Evolutionary conservation across 495 filamentous ascomycete species (phyloP).

Genomic region (Neurospora terricola): DNA sequence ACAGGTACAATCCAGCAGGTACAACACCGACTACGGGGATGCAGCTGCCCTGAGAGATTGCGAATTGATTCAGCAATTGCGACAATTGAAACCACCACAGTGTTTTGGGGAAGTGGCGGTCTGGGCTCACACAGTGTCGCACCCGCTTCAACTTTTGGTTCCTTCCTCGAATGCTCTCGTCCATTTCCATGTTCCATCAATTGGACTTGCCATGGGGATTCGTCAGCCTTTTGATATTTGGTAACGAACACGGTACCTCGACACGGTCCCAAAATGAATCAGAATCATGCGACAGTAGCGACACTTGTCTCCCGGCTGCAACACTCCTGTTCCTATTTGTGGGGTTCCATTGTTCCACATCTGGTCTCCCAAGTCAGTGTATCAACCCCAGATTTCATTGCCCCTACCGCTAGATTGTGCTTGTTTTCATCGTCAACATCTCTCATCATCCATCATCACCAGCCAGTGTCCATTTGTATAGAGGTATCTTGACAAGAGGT

Average conservation of each 20-base stretch:
- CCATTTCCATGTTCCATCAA: neutral
- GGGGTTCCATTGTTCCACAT: neutral
- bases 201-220: neutral
- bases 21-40: neutral
- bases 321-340: neutral
- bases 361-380: neutral
- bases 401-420: neutral
- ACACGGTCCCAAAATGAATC: neutral
- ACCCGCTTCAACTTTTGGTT: neutral
- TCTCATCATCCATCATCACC: neutral
- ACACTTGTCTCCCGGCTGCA: neutral
- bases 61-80: neutral
- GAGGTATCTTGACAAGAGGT: neutral
- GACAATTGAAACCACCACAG: neutral
- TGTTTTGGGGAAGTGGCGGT: neutral
- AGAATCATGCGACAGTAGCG: neutral
- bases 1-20: neutral
- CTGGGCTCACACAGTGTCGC: neutral
- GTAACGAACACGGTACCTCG: neutral
- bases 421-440: neutral
- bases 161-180: neutral
- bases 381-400: neutral
- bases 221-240: neutral
- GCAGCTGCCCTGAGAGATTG: neutral
- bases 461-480: neutral